These are phyloP conservation scores for Vigna nakashimae DNA, from an alignment of 306 rosid species.

Conservation along the genomic window DNA sequence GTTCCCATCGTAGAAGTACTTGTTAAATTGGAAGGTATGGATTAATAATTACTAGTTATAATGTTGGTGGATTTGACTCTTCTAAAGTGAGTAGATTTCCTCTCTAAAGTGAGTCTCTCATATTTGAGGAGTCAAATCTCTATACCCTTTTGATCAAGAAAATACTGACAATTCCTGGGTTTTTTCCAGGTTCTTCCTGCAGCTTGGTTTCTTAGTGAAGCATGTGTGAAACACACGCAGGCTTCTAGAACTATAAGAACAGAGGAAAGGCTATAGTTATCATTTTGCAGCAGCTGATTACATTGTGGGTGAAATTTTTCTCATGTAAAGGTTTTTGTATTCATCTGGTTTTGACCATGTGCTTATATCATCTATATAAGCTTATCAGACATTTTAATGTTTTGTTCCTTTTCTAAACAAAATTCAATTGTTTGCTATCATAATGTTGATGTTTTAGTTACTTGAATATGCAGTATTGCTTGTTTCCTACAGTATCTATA, in stretches of 20 bases:
- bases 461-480: too few species aligned
- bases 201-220: not conserved
- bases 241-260: not conserved
- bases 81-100: not conserved
- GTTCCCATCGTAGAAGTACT: not conserved
- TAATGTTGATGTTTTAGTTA: too few species aligned
- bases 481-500: too few species aligned
- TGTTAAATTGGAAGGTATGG: not conserved
- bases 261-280: slow-evolving; percentile 27
- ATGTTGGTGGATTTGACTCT: not conserved
- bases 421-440: not conserved
- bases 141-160: not conserved
- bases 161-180: not conserved
- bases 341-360: slow-evolving; percentile 38
- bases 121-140: not conserved
- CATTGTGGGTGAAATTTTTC: slow-evolving; percentile 34
- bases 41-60: not conserved
- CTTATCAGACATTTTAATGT: slow-evolving; percentile 20
- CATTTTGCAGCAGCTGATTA: slow-evolving; percentile 56
- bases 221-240: not conserved
- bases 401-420: not conserved
- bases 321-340: slow-evolving; percentile 37
- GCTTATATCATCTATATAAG: slow-evolving; percentile 24
- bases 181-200: not conserved
- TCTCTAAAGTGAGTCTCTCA: not conserved